These are phyloP conservation scores for Megacollybia marginata DNA, from an alignment of 768 basidiomycete species.

Conservation along the genomic window DNA sequence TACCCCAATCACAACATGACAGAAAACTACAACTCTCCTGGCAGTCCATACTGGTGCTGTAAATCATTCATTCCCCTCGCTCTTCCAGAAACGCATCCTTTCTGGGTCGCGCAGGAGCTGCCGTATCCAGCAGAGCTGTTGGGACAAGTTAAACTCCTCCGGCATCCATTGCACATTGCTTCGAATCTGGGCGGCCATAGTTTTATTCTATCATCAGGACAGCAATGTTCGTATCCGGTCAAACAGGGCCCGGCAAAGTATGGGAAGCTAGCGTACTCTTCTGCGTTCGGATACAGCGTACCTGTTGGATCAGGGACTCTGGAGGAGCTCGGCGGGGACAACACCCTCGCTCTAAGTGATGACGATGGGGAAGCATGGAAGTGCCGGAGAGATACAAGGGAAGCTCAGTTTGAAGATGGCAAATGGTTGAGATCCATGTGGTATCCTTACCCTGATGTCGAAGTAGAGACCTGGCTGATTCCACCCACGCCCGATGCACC, in stretches of 20 bases:
- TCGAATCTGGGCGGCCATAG: conserved; percentile 58
- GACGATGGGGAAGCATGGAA: conserved; percentile 71
- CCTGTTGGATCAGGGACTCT: conserved; percentile 54
- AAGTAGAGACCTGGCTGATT: conserved; percentile 69
- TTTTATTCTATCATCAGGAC: conserved; percentile 68
- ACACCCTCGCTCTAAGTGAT: conserved; percentile 62
- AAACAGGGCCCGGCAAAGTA: conserved; percentile 76
- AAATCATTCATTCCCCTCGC: conserved; percentile 67
- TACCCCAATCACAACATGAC: conserved; percentile 73
- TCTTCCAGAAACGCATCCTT: conserved; percentile 58
- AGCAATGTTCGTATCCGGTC: conserved; percentile 74
- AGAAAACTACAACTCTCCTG: conserved; percentile 75
- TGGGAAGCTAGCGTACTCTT: conserved; percentile 70
- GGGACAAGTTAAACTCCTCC: conserved; percentile 41
- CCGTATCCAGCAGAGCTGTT: conserved; percentile 46
- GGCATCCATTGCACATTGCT: conserved; percentile 62
- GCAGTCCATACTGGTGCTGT: conserved; percentile 78
- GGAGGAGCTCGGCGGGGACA: conserved; percentile 68
- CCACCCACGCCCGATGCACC: conserved; percentile 52
- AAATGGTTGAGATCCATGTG: conserved; percentile 61
- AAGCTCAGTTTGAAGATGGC: conserved; percentile 45
- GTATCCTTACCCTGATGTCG: conserved; percentile 68
- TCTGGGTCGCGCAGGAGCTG: conserved; percentile 66
- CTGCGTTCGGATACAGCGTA: conserved; percentile 73
- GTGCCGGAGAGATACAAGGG: conserved; percentile 53